phyloP scores from a whole-genome alignment of 208 protist species.

The Leishmania major region DNA sequence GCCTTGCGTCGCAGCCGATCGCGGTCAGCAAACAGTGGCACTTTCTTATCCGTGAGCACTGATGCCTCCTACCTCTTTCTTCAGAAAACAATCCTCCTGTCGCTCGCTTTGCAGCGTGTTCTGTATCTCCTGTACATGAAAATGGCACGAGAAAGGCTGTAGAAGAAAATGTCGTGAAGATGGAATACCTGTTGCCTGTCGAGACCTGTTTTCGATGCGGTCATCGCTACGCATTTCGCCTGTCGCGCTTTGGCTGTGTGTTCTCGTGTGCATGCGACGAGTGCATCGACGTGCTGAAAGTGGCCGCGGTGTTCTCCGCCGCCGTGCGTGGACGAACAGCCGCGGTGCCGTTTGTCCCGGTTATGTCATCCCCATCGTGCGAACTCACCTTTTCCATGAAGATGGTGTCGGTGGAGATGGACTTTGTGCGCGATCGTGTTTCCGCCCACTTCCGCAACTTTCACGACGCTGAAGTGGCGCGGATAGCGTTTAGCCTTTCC shows the following conservation, averaged over 20 bases:
- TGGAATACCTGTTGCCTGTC: slow-evolving; percentile 60
- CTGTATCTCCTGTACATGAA: not conserved
- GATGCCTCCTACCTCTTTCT: not conserved
- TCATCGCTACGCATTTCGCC: slow-evolving; percentile 39
- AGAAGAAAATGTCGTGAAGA: slow-evolving; percentile 15
- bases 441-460: slow-evolving; percentile 36
- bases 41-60: slow-evolving; percentile 3
- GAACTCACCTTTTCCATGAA: slow-evolving; percentile 38
- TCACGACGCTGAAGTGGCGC: slow-evolving; percentile 7
- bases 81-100: not conserved
- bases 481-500: slow-evolving; percentile 20
- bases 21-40: not conserved
- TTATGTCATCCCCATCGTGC: slow-evolving; percentile 39
- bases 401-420: slow-evolving; percentile 51
- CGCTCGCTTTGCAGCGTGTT: not conserved
- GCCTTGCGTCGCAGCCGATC: not conserved
- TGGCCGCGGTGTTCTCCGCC: slow-evolving; percentile 34
- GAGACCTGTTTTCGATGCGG: slow-evolving; percentile 46
- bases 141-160: not conserved
- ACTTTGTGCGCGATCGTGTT: slow-evolving; percentile 27
- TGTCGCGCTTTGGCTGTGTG: slow-evolving; percentile 75
- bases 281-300: slow-evolving; percentile 52
- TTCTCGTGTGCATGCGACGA: slow-evolving; percentile 55
- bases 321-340: slow-evolving; percentile 17
- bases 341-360: slow-evolving; percentile 35